A percentile compares a stretch with the other conserved stretches of the same genome.
Evolutionary conservation across 2,329 filamentous ascomycete genomes (phyloP).

Genomic region (Colletotrichum spaethianum): DNA sequence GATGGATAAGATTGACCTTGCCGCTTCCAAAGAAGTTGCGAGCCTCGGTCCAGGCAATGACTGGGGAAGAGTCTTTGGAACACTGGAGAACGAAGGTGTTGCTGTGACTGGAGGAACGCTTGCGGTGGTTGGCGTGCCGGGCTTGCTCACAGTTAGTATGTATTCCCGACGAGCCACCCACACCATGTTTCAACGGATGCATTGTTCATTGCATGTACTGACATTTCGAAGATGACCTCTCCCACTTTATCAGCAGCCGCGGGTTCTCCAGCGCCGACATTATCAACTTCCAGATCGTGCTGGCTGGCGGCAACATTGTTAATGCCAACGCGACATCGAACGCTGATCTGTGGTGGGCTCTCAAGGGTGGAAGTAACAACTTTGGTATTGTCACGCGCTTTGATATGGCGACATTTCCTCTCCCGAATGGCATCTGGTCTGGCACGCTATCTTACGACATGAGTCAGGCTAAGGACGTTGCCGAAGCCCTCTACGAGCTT

Average conservation of each 20-base stretch:
- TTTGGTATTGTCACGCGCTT: constrained; percentile 41
- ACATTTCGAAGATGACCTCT: background rate
- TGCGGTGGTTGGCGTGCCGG: background rate
- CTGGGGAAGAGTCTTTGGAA: background rate
- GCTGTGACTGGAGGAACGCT: constrained; percentile 1
- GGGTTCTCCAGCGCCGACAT: constrained; percentile 32
- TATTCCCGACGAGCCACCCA: background rate
- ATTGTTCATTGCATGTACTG: background rate
- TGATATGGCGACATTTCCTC: background rate
- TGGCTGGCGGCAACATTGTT: constrained; percentile 33
- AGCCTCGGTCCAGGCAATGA: background rate
- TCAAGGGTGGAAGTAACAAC: constrained; percentile 41
- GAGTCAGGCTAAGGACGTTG: constrained; percentile 29
- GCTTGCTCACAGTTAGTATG: constrained; percentile 3
- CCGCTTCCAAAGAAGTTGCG: background rate
- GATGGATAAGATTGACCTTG: background rate
- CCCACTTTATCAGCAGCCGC: background rate
- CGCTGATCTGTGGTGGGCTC: constrained; percentile 34
- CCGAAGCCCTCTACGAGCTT: constrained; percentile 42
- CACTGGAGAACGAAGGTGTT: background rate
- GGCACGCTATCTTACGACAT: constrained; percentile 11
- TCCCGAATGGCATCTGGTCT: background rate
- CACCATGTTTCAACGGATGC: background rate
- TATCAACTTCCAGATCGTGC: constrained; percentile 36
- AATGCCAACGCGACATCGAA: constrained; percentile 26